Evolutionary conservation across 805 yeast species (phyloP), one percentile per base, ranked within the genome.

Genomic region (Yamadazyma insecticola): DNA sequence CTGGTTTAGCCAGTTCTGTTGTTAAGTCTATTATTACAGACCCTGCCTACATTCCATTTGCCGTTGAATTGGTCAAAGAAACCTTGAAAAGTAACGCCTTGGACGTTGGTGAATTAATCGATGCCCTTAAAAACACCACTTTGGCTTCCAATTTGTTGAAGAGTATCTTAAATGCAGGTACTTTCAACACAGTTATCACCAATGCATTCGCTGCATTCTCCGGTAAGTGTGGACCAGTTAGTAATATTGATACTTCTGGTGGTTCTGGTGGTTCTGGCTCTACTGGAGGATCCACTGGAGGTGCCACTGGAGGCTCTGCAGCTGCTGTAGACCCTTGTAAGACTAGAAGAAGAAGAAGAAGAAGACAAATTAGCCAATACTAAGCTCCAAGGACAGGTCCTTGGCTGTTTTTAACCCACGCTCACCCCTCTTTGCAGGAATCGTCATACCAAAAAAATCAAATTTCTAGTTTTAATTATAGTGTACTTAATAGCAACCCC

Each of bases 1-100:
- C 69, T 11, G 71, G 71, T n/a, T 59, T 64, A 37, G 69, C 63
- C 6, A 36, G 57, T 15, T 55, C 59, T 16, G 67, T 64, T 9
- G 63, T 64, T 31, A 50, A 51, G 43, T 44, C 64, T 23, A 56
- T 63, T 16, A 48, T 63, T 34, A 59, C 67, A n/a, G 68, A 63
- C 44, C 19, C 56, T 16, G 28, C 40, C 16, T 64, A 60, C 46
- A 40, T 60, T 33, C 53, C 59, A 24, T 64, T 63, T 38, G 68
- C 57, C n/a, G 53, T 40, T 8, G 50, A 52, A 21, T 60, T 64
- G 40, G 39, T 63, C 30, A 40, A 43, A 29, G 47, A 52, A n/a
- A 53, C 63, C 14, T 43, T 62, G 32, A 40, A 40, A 9, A 45
- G 40, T 29, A 47, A 57, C 23, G 57, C 64, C 15, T 46, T 64